phyloP scores from a whole-genome alignment of 495 filamentous ascomycete genomes.

The Daldinia loculata region DNA sequence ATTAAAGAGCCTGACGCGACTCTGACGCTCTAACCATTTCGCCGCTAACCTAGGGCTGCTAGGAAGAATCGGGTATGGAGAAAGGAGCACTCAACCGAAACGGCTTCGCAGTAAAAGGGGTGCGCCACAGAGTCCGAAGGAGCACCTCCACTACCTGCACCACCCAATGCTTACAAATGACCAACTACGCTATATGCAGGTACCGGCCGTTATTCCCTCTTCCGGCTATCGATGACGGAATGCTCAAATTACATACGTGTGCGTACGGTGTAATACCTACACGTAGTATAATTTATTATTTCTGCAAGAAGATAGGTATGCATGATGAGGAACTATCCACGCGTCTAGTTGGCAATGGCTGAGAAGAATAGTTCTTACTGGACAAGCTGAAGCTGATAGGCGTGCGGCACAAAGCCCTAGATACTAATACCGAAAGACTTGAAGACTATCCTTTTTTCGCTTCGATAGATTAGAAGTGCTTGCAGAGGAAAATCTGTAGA shows the following conservation, averaged over 20 bases:
- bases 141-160: neutral
- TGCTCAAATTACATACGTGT: conserved; percentile 30
- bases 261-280: conserved; percentile 18
- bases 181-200: conserved; percentile 40
- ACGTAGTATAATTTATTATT: conserved; percentile 31
- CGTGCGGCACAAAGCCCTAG: neutral
- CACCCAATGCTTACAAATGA: conserved; percentile 22
- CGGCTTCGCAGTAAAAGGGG: neutral
- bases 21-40: conserved; percentile 4
- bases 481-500: conserved; percentile 1
- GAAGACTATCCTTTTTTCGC: conserved; percentile 2
- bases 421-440: neutral
- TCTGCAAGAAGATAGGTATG: conserved; percentile 21
- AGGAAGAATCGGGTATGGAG: neutral
- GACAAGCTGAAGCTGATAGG: conserved; percentile 6
- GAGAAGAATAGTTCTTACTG: conserved; percentile 6
- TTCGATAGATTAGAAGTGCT: neutral
- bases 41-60: neutral
- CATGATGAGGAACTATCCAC: conserved; percentile 31
- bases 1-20: conserved; percentile 23
- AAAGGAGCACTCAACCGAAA: conserved; percentile 2
- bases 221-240: conserved; percentile 40
- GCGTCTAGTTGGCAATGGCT: conserved; percentile 30
- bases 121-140: neutral
- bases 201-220: conserved; percentile 41